Evolutionary conservation across 768 basidiomycete genomes (phyloP), one percentile per base, ranked within the genome.

Genomic region (Leccinum longicurvipes): DNA sequence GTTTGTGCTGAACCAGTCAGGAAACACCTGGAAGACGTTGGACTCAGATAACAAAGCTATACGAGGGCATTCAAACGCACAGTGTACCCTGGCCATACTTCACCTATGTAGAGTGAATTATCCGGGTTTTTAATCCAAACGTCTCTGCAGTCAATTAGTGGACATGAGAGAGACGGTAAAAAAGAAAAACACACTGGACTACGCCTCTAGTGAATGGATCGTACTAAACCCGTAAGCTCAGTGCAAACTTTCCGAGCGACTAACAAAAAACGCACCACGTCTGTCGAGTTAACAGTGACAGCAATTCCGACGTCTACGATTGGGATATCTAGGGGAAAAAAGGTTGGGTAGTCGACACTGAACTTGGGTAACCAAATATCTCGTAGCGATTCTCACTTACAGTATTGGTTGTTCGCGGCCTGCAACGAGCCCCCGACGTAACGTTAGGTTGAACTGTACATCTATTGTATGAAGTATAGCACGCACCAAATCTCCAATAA

Each of bases 21-120:
- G 81, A 67, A 80, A 85, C 21, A 78, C 81, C 81, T 79, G 42
- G 21, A 25, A 21, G 27, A 8, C 24, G 1, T 9, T 17, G 19
- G 23, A 25, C 6, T 39, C n/a, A 25, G n/a, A 27, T 25, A 31
- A 5, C 10, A 31, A 41, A 19, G 0, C 6, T 3, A 15, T 19
- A 42, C 6, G 25, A 14, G 17, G 27, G 12, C 0, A 32, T 42
- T 15, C 1, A 28, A n/a, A 63, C 75, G n/a, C 39, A 83, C 86
- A 14, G 85, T 86, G 69, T 81, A 85, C 11, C 87, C 87, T 10
- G 87, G 86, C 87, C 85, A 90, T 6, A 89, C 88, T 66, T 86
- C 76, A 6, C 89, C 89, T 15, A 89, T 70, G 67, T 86, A 89
- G 61, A 85, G 79, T 42, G 83, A 78, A 0, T 82, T 83, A 64